Evolutionary conservation across 441 rosid species (phyloP), one percentile per base, ranked within the genome.

Genomic region (Bocquillonia castaneifolia): DNA sequence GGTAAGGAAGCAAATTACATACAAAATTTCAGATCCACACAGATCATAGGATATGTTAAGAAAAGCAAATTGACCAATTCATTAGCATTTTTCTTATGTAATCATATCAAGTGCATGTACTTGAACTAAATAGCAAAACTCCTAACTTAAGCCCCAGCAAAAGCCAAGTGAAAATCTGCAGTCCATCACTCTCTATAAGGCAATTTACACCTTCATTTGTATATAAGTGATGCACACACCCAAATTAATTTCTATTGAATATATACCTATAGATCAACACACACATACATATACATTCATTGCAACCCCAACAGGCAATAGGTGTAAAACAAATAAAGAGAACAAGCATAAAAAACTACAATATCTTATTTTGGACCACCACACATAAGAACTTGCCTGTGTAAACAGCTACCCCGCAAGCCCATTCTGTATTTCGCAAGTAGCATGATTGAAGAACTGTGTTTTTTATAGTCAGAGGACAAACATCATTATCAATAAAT

Each of bases 371-470:
- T 31, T 59, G 63, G 69, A 55, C 69, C 57, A 50, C 47, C 25
- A 39, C 36, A 53, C 29, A 54, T 34, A 70, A n/a, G 57, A 75
- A 63, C 82, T 64, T 84, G 82, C 99, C 99, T 73, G 99, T 92
- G 64, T 95, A 90, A 64, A 90, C 83, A 79, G 98, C 96, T 72
- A 90, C 98, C 76, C 99, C 99, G 83, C 99, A 94, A 63, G 87
- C 98, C 99, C 99, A 92, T 73, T 94, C 99, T 18, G 98, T 92
- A 78, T 94, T 94, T 69, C 98, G 80, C 80, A 95, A 81, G 84
- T 90, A 95, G 82, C 99, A 95, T 60, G 99, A 87, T 77, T 95
- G 99, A 70, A 95, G 99, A 79, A 95, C 73, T 42, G 98, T 90
- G 78, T 92, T 95, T 78, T 88, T 95, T 70, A 95, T 88, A 56